Evolutionary conservation across 2,329 filamentous ascomycete species (phyloP).

Genomic region (Endothia cerciana): DNA sequence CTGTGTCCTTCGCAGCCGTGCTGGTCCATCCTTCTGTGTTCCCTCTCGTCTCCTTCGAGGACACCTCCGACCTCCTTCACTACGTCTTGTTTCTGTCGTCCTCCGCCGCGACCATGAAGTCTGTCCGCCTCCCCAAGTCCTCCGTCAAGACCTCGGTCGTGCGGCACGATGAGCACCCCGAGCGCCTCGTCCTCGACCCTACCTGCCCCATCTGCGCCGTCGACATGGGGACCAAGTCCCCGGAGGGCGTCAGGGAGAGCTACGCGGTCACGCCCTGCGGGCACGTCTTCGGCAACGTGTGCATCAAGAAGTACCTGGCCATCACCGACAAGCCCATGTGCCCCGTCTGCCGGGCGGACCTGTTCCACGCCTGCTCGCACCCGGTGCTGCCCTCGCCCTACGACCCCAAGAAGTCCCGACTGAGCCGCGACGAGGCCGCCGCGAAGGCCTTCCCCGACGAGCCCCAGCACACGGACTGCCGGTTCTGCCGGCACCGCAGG

Average conservation of each 20-base stretch:
- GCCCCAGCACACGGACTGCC: slow-evolving; percentile 19
- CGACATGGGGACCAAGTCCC: slow-evolving; percentile 28
- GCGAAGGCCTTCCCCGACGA: slow-evolving; percentile 23
- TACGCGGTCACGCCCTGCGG: slow-evolving; percentile 29
- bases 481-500: slow-evolving; percentile 61
- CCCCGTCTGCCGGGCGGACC: slow-evolving; percentile 29
- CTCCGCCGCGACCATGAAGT: slow-evolving; percentile 23
- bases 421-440: slow-evolving; percentile 24
- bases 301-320: slow-evolving; percentile 30
- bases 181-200: slow-evolving; percentile 20
- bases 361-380: slow-evolving; percentile 29
- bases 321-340: slow-evolving; percentile 30
- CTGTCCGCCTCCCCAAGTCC: slow-evolving; percentile 22
- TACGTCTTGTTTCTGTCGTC: slow-evolving; percentile 4
- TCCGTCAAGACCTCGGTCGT: slow-evolving; percentile 27
- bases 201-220: slow-evolving; percentile 30
- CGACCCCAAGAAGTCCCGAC: slow-evolving; percentile 25
- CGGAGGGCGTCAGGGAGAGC: slow-evolving; percentile 28
- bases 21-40: slow-evolving; percentile 22
- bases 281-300: slow-evolving; percentile 29
- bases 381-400: slow-evolving; percentile 25
- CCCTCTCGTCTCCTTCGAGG: slow-evolving; percentile 22
- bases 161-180: slow-evolving; percentile 25
- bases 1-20: slow-evolving; percentile 15
- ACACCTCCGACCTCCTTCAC: slow-evolving; percentile 18